Evolutionary conservation across 169 alveolate species (phyloP).

Genomic region (Cystoisospora suis): DNA sequence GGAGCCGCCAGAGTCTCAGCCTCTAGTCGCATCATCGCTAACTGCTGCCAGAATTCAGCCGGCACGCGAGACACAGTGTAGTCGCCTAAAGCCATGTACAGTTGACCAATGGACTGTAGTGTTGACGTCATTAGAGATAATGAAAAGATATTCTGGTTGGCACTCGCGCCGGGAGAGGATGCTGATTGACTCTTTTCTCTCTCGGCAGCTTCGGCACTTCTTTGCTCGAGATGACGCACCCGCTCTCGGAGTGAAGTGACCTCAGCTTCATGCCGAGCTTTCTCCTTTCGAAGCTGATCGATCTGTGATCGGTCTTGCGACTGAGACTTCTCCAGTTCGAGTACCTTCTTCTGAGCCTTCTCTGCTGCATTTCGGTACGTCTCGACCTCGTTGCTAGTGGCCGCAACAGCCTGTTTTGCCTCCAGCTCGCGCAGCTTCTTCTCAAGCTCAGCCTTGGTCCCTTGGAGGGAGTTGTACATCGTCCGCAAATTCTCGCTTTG

Average conservation of each 20-base stretch:
- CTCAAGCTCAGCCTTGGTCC: not conserved
- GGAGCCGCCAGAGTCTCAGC: conserved; percentile 13
- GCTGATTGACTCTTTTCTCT: too few relatives aligned
- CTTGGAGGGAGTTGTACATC: conserved; percentile 13
- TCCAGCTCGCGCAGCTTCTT: not conserved
- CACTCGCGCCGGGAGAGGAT: too few relatives aligned
- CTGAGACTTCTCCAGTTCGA: not conserved
- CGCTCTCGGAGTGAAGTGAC: not conserved
- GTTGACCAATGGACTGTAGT: not conserved
- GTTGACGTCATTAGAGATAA: not conserved
- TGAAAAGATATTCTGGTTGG: not conserved
- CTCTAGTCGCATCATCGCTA: not conserved
- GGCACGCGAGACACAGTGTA: not conserved
- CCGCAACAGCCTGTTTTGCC: not conserved
- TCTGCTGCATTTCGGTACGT: not conserved
- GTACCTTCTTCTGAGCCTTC: not conserved
- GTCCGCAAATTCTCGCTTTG: not conserved
- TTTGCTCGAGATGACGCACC: not conserved
- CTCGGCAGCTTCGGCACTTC: not conserved
- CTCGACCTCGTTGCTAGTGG: not conserved
- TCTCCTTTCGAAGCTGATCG: not conserved
- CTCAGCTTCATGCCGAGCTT: not conserved
- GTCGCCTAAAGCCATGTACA: conserved; percentile 9
- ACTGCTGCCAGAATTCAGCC: not conserved
- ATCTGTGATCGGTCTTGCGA: not conserved